phyloP scores from a whole-genome alignment of 495 filamentous ascomycete genomes.

The Aspergillus campestris region DNA sequence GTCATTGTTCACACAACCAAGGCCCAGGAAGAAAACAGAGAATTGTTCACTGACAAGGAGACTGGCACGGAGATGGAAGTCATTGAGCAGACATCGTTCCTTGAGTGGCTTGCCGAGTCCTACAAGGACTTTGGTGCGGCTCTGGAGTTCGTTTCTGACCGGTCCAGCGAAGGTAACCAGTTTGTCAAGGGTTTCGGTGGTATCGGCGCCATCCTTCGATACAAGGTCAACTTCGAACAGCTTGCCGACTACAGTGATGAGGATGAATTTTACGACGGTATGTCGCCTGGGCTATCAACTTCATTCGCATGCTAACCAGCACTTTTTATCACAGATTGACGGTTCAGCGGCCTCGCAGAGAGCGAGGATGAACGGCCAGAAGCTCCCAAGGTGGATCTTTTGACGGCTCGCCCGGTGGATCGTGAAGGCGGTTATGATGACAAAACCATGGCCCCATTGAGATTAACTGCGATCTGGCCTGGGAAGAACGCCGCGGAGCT shows the following conservation, averaged over 20 bases:
- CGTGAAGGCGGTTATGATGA: slow-evolving; percentile 29
- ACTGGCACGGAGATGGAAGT: slow-evolving; percentile 96
- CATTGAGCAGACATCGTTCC: slow-evolving; percentile 74
- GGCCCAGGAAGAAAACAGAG: slow-evolving; percentile 67
- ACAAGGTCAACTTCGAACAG: slow-evolving; percentile 99
- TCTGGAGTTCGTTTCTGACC: slow-evolving; percentile 97
- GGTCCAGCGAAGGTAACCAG: slow-evolving; percentile 95
- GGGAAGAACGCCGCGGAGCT: slow-evolving; percentile 29
- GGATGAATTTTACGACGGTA: slow-evolving; percentile 97
- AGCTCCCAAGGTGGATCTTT: slow-evolving; percentile 52
- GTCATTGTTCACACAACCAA: slow-evolving; percentile 83
- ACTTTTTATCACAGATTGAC: slow-evolving; percentile 63
- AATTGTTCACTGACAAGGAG: slow-evolving; percentile 87
- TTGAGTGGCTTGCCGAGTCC: slow-evolving; percentile 96
- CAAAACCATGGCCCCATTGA: slow-evolving; percentile 28
- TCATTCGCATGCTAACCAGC: slow-evolving; percentile 12
- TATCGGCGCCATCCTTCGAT: slow-evolving; percentile 91
- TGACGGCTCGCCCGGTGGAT: slow-evolving; percentile 49
- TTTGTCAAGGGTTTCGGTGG: slow-evolving; percentile 99
- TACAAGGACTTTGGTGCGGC: slow-evolving; percentile 95
- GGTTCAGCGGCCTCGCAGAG: slow-evolving; percentile 76
- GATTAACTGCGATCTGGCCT: slow-evolving; percentile 21
- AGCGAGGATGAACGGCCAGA: slow-evolving; percentile 81
- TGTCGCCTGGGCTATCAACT: slow-evolving; percentile 5
- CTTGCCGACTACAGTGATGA: slow-evolving; percentile 90